Evolutionary conservation across 2,329 filamentous ascomycete species (phyloP), one percentile per base, ranked within the genome.

Genomic region (Meredithiella fracta): DNA sequence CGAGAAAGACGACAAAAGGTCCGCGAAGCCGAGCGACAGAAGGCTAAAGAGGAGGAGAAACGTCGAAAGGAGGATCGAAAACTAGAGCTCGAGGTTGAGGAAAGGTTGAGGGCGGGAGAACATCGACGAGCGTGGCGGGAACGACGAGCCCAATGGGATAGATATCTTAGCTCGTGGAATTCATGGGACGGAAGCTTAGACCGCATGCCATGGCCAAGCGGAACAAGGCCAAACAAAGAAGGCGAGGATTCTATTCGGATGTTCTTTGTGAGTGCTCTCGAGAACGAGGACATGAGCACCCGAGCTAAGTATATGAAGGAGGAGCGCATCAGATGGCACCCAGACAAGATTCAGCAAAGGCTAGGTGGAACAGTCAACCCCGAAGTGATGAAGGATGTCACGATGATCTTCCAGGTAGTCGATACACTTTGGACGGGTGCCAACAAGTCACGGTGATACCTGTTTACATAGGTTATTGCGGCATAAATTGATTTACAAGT

Each of bases 291-390:
- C 20, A 71, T 73, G 62, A 68, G 64, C 58, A 69, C 70, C 8
- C 73, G 74, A 53, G 65, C 73, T 20, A 68, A 71, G 6, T 70
- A 67, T 58, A 72, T 97, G 54, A 95, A 94, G 68, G 72, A 80
- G 3, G 92, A 98, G 71, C 80, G 92, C 53, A 82, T 97, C 17
- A 77, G 89, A 15, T 98, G 92, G 92, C 92, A 98, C 71, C 92
- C 92, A 3, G 92, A 98, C 70, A 98, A 97, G 73, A 85, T 97
- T 56, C 88, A 96, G 72, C 92, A 96, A 70, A 79, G 82, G 54
- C 82, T 94, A 59, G 86, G 88, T 2, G 80, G 78, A 0, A 71
- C 79, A 58, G 79, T 94, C 51, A 83, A 90, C 51, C 75, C 80
- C 23, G 75, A 75, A 2, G 79, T 86, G 2, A 82, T 94, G 75